A percentile compares a stretch with the other conserved stretches of the same genome.
These are phyloP conservation scores for Salmacisia buchloeana DNA, from an alignment of 1,284 basidiomycete species.

Conservation along the genomic window DNA sequence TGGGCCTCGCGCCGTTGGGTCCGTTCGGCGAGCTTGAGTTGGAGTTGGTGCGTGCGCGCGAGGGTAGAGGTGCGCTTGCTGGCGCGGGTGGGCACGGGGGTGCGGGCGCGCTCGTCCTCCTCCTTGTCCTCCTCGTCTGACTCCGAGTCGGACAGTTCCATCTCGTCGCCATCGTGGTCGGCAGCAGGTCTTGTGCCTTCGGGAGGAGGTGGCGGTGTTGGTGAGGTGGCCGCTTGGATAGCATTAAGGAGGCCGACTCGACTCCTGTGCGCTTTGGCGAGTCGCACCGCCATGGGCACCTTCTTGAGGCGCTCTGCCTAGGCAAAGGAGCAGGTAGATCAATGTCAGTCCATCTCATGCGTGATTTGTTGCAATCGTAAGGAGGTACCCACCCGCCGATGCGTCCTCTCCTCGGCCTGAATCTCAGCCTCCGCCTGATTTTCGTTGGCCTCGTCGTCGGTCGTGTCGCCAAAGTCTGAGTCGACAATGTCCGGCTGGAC, in stretches of 20 bases:
- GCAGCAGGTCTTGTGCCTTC: no score
- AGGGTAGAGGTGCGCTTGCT: conserved; percentile 2
- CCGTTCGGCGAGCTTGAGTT: neutral
- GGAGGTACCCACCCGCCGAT: conserved; percentile 19
- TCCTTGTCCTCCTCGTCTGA: conserved; percentile 51
- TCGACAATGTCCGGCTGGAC: conserved; percentile 38
- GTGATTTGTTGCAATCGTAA: neutral
- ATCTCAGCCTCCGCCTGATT: conserved; percentile 27
- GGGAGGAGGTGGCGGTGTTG: no score
- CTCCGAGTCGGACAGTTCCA: neutral
- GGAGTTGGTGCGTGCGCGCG: neutral
- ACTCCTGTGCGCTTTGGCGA: neutral
- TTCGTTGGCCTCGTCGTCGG: conserved; percentile 30
- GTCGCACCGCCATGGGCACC: neutral
- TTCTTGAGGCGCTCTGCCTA: conserved; percentile 4
- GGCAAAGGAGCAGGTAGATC: neutral
- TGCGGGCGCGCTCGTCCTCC: conserved; percentile 61
- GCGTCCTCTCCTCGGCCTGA: conserved; percentile 29
- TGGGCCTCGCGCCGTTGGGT: neutral
- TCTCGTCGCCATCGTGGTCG: no score
- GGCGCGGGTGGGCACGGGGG: conserved; percentile 64
- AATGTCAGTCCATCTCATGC: neutral
- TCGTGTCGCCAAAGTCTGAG: conserved; percentile 40
- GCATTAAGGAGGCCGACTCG: neutral
- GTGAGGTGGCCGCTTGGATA: neutral